Base-by-base conservation (phyloP, 768 basidiomycete species). In the Mycena crocata region DNA sequence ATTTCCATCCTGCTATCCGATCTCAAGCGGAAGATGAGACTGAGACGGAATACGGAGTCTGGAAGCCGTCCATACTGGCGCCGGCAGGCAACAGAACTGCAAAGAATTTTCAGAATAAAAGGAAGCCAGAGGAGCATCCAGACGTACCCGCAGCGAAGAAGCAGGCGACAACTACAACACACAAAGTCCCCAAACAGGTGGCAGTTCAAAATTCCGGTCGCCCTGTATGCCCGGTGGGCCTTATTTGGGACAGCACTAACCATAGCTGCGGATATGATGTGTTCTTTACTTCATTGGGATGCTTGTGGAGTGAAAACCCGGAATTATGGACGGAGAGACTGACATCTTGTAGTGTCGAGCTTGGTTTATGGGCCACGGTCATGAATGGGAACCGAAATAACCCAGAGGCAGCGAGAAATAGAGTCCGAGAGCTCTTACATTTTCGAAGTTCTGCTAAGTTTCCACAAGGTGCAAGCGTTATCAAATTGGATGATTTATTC, bases 401-500 rank as follows among this genome's bases (percentile, higher is more conserved):
- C 1, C 57, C 57, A 0, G 57, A 59, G n/a, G 12, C 15, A 39
- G 31, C 57, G 31, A 50, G 48, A 31, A 21, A 50, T n/a, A 8
- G 19, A 14, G 48, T 50, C 28, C 48, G 48, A 3, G 23, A 30
- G 31, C 9, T 50, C 7, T n/a, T 50, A 8, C 26, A 26, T 13
- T 50, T 26, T 6, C 48, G 32, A 17, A 50, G 32, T 50, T 3
- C 48, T 30, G 48, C 28, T 3, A n/a, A 50, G 5, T 50, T 50
- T n/a, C 48, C 48, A 8, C 7, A 6, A 28, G 48, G 48, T 12
- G 35, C 34, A 19, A 0, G 26, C 26, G 23, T 15, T 0, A 19
- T 54, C 12, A 31, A 6, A 19, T 13, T 62, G 24, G 60, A 62
- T 31, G 8, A 50, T 21, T 51, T 51, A 51, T 51, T 51, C 50